Evolutionary conservation across 164 flowering plant species (phyloP).

Genomic region (Chimonanthus salicifolius): DNA sequence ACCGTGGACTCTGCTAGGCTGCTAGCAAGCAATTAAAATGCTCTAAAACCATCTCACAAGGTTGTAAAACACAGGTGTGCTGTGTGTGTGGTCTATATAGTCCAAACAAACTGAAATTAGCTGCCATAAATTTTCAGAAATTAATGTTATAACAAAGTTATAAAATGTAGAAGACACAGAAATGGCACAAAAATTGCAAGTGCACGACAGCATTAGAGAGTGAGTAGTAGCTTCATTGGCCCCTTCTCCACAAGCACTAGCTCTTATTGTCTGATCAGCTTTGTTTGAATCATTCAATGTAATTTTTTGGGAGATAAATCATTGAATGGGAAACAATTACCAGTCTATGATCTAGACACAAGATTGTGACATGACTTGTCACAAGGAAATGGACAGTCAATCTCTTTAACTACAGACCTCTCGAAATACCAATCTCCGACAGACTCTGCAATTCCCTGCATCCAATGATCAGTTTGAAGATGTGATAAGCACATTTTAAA

Average conservation of each 20-base stretch:
- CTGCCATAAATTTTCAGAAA: neutral
- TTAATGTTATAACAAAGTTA: neutral
- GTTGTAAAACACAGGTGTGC: neutral
- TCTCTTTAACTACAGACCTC: conserved; percentile 36
- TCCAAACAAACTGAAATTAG: neutral
- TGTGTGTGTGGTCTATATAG: neutral
- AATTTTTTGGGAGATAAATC: neutral
- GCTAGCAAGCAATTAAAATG: too few relatives aligned
- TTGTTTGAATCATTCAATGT: neutral
- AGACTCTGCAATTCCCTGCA: conserved; percentile 66
- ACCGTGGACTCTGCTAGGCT: too few relatives aligned
- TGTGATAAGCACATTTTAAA: neutral
- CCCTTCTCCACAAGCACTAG: conserved; percentile 1
- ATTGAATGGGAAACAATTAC: neutral
- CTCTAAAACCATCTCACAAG: neutral
- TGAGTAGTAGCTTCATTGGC: neutral
- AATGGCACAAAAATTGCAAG: neutral
- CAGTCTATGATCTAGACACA: conserved; percentile 31
- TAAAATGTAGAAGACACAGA: too few relatives aligned
- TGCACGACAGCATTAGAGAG: neutral
- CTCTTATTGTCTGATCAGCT: conserved; percentile 2
- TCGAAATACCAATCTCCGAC: conserved; percentile 92
- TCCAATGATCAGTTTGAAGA: too few relatives aligned
- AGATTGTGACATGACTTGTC: conserved; percentile 75
- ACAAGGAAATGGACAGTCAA: conserved; percentile 82